Evolutionary conservation across 805 yeast species (phyloP), one percentile per base, ranked within the genome.

Genomic region (Monosporozyma unispora): DNA sequence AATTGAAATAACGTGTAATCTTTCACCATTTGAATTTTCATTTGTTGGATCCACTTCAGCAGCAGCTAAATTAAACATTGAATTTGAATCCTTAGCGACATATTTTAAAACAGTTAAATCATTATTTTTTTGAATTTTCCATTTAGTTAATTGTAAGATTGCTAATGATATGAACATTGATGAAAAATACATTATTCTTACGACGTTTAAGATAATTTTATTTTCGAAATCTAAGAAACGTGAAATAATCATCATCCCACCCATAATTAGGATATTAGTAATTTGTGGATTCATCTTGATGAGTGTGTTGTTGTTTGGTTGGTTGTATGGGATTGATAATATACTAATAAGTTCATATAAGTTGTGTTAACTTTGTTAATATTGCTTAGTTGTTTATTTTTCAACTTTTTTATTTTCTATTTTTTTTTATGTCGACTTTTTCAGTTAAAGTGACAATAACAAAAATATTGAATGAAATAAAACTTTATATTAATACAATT

Each of bases 181-280:
- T 21, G 82, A 59, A 44, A 77, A 69, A 72, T 87, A 93, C 43
- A 80, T 79, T 37, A 73, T 72, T 69, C 99, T 81, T 48, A 87
- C 90, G 66, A 80, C 84, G 66, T 84, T 70, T 47, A 89, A 73
- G 50, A 80, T 77, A 55, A 70, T 70, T 44, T 95, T 91, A 70
- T 90, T 79, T 68, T 91, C 97, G 70, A 90, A 81, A 70, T 91
- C 93, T 54, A 93, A 74, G 66, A 79, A 81, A 70, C 88, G 87
- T 55, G 96, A 81, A 55, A 89, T 85, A 71, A 89, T 96, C 96
- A 90, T 91, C 87, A 88, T 87, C 76, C 80, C 85, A 66, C 90
- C 82, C 96, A 90, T 91, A 78, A 93, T 73, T 60, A 77, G 86
- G 60, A 93, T 70, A 74, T 91, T 90, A 57, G 88, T 71, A 57